phyloP scores from a whole-genome alignment of 2,329 filamentous ascomycete species.

The Talaromyces islandicus region DNA sequence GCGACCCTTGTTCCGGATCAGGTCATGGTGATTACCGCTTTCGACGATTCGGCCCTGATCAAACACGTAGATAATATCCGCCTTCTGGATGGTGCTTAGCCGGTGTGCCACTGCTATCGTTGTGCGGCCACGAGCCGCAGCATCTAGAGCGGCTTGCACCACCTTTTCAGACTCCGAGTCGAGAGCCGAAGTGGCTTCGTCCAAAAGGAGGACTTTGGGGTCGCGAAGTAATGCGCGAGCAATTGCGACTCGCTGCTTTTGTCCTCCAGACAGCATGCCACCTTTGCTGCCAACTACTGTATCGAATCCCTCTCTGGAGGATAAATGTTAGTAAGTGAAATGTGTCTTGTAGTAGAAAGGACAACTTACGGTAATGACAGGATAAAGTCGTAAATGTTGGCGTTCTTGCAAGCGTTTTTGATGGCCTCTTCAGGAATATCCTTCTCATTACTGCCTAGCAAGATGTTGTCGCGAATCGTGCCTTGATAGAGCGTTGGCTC shows the following conservation, averaged over 20 bases:
- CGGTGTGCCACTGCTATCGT: conserved; percentile 94
- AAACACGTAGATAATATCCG: conserved; percentile 94
- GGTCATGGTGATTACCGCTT: conserved; percentile 68
- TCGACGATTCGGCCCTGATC: conserved; percentile 84
- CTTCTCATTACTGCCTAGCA: conserved; percentile 65
- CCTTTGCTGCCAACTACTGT: conserved; percentile 86
- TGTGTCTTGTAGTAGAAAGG: neutral
- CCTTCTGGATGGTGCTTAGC: conserved; percentile 87
- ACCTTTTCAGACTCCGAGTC: conserved; percentile 47
- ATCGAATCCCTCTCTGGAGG: conserved; percentile 64
- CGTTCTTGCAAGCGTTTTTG: conserved; percentile 74
- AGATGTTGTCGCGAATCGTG: conserved; percentile 82
- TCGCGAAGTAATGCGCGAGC: conserved; percentile 86
- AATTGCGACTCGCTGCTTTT: conserved; percentile 93
- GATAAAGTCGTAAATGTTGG: conserved; percentile 92
- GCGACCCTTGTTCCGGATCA: conserved; percentile 63
- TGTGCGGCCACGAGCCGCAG: conserved; percentile 74
- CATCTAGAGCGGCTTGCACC: conserved; percentile 67
- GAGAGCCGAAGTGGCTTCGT: conserved; percentile 62
- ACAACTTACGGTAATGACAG: conserved; percentile 62
- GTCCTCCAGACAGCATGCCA: conserved; percentile 76
- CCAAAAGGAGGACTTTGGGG: conserved; percentile 77
- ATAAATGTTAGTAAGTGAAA: conserved; percentile 18
- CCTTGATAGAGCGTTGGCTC: conserved; percentile 94
- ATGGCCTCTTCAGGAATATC: conserved; percentile 67